phyloP scores from a whole-genome alignment of 108 stramenopile species.

The Cyclostephanos invisitatus region DNA sequence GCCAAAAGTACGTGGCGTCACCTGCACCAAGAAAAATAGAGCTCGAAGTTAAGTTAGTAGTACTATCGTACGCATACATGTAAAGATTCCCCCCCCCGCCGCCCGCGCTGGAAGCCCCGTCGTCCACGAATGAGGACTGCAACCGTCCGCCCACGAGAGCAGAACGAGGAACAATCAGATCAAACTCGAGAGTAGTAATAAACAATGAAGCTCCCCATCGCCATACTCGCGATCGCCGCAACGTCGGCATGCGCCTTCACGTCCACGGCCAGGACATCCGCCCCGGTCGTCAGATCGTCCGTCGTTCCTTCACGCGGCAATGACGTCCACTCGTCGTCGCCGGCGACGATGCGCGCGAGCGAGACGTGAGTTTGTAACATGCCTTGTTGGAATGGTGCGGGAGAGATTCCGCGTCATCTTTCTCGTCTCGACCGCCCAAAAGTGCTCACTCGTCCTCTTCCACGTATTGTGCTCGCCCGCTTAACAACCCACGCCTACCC shows the following conservation, averaged over 20 bases:
- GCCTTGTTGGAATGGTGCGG: not conserved
- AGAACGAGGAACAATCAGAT: too few relatives aligned
- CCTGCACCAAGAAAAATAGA: not conserved
- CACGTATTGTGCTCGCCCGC: too few relatives aligned
- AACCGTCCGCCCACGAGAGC: too few relatives aligned
- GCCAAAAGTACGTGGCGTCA: constrained; percentile 5
- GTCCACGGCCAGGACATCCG: not conserved
- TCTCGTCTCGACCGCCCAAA: too few relatives aligned
- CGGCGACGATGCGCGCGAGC: constrained; percentile 14
- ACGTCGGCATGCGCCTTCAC: constrained; percentile 60
- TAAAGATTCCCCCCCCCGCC: too few relatives aligned
- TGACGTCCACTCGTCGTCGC: constrained; percentile 26
- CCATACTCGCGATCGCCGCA: constrained; percentile 49
- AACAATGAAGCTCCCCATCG: constrained; percentile 57
- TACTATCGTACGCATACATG: too few relatives aligned
- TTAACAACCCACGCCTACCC: not conserved
- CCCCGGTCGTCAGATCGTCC: not conserved
- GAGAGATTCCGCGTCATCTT: too few relatives aligned
- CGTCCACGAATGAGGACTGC: too few relatives aligned
- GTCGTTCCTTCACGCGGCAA: constrained; percentile 16
- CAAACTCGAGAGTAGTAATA: not conserved
- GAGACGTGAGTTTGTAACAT: constrained; percentile 51
- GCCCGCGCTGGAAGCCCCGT: too few relatives aligned
- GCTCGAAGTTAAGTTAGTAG: too few relatives aligned
- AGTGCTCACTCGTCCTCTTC: not conserved